Evolutionary conservation across 805 yeast species (phyloP).

Genomic region (Ogataea kodamae): DNA sequence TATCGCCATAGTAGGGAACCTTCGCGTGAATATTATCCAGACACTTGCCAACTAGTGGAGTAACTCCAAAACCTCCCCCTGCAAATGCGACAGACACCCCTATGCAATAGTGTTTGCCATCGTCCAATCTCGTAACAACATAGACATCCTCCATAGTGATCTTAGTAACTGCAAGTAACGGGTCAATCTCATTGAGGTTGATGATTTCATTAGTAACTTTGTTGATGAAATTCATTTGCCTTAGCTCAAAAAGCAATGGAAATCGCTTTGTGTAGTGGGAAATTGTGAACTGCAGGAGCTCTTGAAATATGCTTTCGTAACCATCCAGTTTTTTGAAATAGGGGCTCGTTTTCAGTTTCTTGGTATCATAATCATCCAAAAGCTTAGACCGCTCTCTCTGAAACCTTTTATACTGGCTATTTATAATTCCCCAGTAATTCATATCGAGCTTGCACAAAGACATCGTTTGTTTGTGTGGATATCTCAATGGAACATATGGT

Average conservation of each 20-base stretch:
- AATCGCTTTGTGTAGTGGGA: constrained; percentile 42
- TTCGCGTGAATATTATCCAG: constrained; percentile 43
- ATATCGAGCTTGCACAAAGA: constrained; percentile 45
- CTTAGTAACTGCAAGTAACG: constrained; percentile 41
- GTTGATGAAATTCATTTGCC: constrained; percentile 37
- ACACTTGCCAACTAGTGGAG: constrained; percentile 30
- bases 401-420: constrained; percentile 42
- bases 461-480: constrained; percentile 55
- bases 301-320: constrained; percentile 37
- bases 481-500: constrained; percentile 52
- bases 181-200: constrained; percentile 44
- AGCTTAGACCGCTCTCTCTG: constrained; percentile 39
- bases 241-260: constrained; percentile 39
- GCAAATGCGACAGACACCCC: constrained; percentile 53
- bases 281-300: constrained; percentile 41
- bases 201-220: constrained; percentile 41
- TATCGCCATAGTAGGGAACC: constrained; percentile 48
- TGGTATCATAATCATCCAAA: constrained; percentile 37
- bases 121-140: constrained; percentile 35
- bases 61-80: constrained; percentile 48
- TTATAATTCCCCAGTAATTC: constrained; percentile 50
- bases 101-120: constrained; percentile 40
- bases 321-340: constrained; percentile 38
- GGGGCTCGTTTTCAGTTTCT: constrained; percentile 32
- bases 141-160: constrained; percentile 52